Evolutionary conservation across 257 asterid genomes (phyloP), one percentile per base, ranked within the genome.

Genomic region (Plantago elongata): DNA sequence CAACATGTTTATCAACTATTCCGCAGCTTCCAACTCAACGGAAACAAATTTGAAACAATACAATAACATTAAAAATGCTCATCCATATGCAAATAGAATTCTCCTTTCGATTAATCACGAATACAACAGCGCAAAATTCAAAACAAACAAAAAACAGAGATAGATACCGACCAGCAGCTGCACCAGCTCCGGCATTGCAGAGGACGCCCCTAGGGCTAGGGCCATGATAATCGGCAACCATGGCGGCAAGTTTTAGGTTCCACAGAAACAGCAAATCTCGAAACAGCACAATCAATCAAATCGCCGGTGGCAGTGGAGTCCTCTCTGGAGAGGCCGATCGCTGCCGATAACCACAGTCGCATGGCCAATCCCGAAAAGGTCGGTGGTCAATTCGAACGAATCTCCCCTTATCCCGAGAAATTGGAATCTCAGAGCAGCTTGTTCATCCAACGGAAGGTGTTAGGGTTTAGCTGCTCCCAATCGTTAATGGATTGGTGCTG

Each of bases 121-220:
- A 57, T 22, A 22, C 27, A 22, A 22, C 27, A 22, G 27, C 27
- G 2, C 27, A 22, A 22, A 22, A 22, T 1, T 22, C 27, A 7
- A 14, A 15, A 61, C 10, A 44, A 63, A 29, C 7, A 37, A 5
- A 51, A n/a, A 9, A 29, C 27, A 5, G 17, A 15, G 9, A 5
- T 0, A 27, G 18, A 47, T 3, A 54, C n/a, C 64, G 79, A 91
- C 96, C 98, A 15, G 98, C 98, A 13, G 96, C 98, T 22, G 95
- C 96, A 57, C 98, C 98, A 11, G 96, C 96, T 57, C 88, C 95
- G 16, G 96, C 98, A 74, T 91, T 88, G 80, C 96, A 91, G 45
- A 91, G 83, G 45, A 86, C 65, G 52, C 86, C 89, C 78, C 72
- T 82, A 27, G 89, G 80, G 47, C 80, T 83, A 78, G 82, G 84